Evolutionary conservation across 176 grass and related monocot genomes (phyloP), one percentile per base, ranked within the genome.

Genomic region (Carex parvula): DNA sequence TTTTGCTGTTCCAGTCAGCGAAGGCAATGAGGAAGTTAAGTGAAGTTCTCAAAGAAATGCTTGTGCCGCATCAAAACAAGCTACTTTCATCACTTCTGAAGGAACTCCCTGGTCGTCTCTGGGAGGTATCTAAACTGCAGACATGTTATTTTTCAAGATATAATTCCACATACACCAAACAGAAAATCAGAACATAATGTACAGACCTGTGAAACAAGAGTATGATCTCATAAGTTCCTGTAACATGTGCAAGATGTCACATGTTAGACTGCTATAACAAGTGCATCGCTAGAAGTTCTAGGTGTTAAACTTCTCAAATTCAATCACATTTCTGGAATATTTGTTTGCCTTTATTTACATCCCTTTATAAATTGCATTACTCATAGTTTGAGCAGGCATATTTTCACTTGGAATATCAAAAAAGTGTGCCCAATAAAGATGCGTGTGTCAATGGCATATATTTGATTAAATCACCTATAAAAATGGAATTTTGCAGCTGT

Each of bases 31-130:
- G 86, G 75, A 94, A 91, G 33, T 79, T 98, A 63, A 89, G 95
- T 89, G 86, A 98, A 84, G 76, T 79, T 83, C 86, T 98, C 57
- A 93, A 93, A 86, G 92, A 94, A 83, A 83, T 87, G 70, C 84
- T 98, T 78, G 92, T 87, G 35, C 37, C 70, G 3, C 84, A 90
- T 44, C 85, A 94, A 72, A 89, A 90, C 70, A 98, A 87, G 91
- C 84, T 98, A 81, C 89, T 98, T 64, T 73, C 91, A 60, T 93
- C 88, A 79, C 90, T 98, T 88, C 80, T 98, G 15, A 93, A 98
- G 71, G 95, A 98, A 82, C 71, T 98, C 52, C 87, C 92, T n/a
- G 90, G 95, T 86, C 95, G 95, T 85, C 87, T 93, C 61, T 94
- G 92, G 92, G 95, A 98, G 92, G 95, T 98, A 89, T 81, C 16